These are phyloP conservation scores for Calycina herbarum DNA, from an alignment of 2,329 filamentous ascomycete species.

Conservation along the genomic window DNA sequence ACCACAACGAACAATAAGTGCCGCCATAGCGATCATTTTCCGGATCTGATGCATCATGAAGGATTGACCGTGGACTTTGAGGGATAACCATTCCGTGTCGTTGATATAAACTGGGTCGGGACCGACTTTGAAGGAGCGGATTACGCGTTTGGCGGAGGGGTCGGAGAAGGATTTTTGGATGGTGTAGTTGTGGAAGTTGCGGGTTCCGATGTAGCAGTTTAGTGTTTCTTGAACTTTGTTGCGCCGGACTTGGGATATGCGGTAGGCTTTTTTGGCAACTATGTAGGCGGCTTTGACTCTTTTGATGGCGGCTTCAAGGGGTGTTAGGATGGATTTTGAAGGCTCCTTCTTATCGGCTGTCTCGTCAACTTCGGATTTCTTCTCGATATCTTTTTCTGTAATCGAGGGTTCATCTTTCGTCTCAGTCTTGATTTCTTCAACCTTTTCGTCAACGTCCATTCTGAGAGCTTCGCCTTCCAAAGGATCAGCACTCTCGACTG, in stretches of 20 bases:
- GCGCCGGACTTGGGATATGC: slow-evolving; percentile 71
- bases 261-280: slow-evolving; percentile 79
- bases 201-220: slow-evolving; percentile 75
- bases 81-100: slow-evolving; percentile 90
- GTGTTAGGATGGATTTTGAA: slow-evolving; percentile 37
- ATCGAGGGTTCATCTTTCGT: neutral
- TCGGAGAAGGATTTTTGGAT: slow-evolving; percentile 82
- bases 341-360: neutral
- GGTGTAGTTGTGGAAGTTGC: slow-evolving; percentile 97
- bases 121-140: slow-evolving; percentile 87
- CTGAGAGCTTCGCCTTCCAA: neutral
- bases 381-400: neutral
- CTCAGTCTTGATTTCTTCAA: neutral
- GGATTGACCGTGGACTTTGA: slow-evolving; percentile 95
- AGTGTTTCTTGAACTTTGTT: slow-evolving; percentile 75
- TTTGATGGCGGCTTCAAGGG: slow-evolving; percentile 66
- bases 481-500: neutral
- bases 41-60: slow-evolving; percentile 99
- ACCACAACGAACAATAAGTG: slow-evolving; percentile 81
- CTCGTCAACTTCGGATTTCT: neutral
- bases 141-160: slow-evolving; percentile 82
- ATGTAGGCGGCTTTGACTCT: slow-evolving; percentile 81
- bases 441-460: neutral
- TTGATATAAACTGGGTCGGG: slow-evolving; percentile 77
- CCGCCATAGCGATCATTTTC: slow-evolving; percentile 96